Evolutionary conservation across 352 stramenopile genomes (phyloP), one percentile per base, ranked within the genome.

Genomic region (Pythium dissimile): DNA sequence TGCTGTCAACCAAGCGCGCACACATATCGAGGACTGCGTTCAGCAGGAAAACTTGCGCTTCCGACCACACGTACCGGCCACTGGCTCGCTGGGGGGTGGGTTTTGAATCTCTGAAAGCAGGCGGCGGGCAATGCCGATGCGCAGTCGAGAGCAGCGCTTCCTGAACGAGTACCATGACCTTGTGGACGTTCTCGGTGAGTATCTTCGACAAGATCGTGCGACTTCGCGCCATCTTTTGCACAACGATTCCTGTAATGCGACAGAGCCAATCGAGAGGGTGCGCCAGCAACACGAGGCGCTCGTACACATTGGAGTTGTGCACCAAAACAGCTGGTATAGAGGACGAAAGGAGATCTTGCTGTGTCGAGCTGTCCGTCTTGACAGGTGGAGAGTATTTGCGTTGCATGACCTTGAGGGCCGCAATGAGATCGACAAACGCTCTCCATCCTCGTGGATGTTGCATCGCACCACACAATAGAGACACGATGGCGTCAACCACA

Each of bases 401-500:
- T 35, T 84, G 79, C 42, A 88, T 77, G 1, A 68, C 62, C 47
- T 84, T 81, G 15, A 93, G 53, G 2, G 72, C 78, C 15, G 82
- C 28, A 23, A 95, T 72, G 12, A 93, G 60, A 38, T 93, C 73
- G 5, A 73, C 73, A 26, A 95, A 81, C 6, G 79, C 84, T 27
- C 71, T 52, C 74, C 78, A 92, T 0, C 85, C 85, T 15, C 74
- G 65, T 2, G 65, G 37, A 8, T 83, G 83, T 32, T 72, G 71
- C 83, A 95, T 92, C 7, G 84, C 75, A 28, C 74, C 70, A 39
- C 73, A 90, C 15, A 95, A 35, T 9, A 95, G 49, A n/a, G 80
- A 91, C 24, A 95, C 80, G 38, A 93, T 86, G 7, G 77, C 89
- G 51, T 95, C 85, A 3, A 94, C 59, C 2, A 95, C 82, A 18